Conservation (phyloP, 176 grass and related monocot genomes). For the Aegilops sharonensis region DNA sequence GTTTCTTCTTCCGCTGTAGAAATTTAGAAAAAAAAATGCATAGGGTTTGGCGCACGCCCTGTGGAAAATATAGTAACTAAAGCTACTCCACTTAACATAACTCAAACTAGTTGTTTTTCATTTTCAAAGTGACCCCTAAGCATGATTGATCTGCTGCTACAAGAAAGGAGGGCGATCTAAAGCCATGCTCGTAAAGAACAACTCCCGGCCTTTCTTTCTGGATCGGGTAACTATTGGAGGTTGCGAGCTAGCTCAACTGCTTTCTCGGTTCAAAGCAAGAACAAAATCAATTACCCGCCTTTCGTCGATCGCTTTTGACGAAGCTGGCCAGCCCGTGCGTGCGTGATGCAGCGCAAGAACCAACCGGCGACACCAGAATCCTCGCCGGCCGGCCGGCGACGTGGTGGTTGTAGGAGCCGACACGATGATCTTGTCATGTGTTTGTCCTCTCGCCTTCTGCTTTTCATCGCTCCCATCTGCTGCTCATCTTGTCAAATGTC, state of each 20-base stretch:
- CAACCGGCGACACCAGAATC: not conserved
- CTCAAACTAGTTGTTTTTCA: not conserved
- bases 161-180: not conserved
- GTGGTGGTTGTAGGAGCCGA: not conserved
- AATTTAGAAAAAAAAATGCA: not conserved
- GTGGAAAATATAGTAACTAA: constrained; percentile 1
- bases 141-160: not conserved
- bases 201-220: not conserved
- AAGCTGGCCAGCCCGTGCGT: no score
- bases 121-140: not conserved
- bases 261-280: not conserved
- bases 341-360: not conserved
- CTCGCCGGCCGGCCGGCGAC: not conserved
- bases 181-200: not conserved
- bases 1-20: not conserved
- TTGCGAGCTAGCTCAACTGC: not conserved
- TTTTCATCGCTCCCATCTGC: constrained; percentile 17
- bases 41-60: not conserved
- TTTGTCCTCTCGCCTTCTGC: not conserved
- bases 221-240: constrained; percentile 19
- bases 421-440: constrained; percentile 7
- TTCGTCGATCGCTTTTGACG: no score
- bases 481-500: constrained; percentile 42
- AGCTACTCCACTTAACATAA: constrained; percentile 3
- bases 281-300: not conserved